phyloP scores from a whole-genome alignment of 176 grass and related monocot genomes.

The Elaeis guineensis region DNA sequence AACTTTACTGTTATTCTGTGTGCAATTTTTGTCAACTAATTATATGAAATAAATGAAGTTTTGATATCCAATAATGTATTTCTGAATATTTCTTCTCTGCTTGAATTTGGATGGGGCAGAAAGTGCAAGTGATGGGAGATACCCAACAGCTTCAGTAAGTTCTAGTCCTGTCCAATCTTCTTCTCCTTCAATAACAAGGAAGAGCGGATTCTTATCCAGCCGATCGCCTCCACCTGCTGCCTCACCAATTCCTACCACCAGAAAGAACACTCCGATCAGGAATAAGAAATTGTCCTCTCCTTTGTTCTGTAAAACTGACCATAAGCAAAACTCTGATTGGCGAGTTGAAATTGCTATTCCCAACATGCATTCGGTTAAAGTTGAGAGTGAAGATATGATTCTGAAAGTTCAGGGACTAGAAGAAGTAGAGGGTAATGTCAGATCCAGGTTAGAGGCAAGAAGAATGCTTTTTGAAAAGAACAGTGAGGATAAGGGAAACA shows the following conservation, averaged over 20 bases:
- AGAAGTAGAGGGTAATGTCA: constrained; percentile 27
- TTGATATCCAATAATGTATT: too few species aligned
- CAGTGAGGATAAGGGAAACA: constrained; percentile 51
- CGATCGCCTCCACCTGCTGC: constrained; percentile 54
- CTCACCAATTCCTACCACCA: constrained; percentile 45
- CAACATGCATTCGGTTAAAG: constrained; percentile 39
- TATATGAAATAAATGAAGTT: too few species aligned
- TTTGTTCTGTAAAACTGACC: constrained; percentile 14
- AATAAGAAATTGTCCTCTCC: constrained; percentile 64
- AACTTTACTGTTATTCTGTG: too few species aligned
- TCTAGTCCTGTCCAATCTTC: constrained; percentile 23
- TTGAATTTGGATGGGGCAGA: constrained; percentile 38
- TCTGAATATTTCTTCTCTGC: constrained; percentile 11
- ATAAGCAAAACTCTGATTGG: constrained; percentile 29
- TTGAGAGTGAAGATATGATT: constrained; percentile 43
- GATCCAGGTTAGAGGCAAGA: constrained; percentile 53
- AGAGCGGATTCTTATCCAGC: constrained; percentile 28
- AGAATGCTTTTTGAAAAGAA: constrained; percentile 53
- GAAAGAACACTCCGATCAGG: constrained; percentile 31
- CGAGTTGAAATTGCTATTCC: constrained; percentile 26
- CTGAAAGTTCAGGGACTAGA: constrained; percentile 17
- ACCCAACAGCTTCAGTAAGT: constrained; percentile 26
- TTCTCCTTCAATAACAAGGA: constrained; percentile 36
- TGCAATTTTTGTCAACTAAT: too few species aligned
- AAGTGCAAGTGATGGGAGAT: constrained; percentile 34